phyloP scores from a whole-genome alignment of 164 flowering plant genomes.

The Kingdonia uniflora region DNA sequence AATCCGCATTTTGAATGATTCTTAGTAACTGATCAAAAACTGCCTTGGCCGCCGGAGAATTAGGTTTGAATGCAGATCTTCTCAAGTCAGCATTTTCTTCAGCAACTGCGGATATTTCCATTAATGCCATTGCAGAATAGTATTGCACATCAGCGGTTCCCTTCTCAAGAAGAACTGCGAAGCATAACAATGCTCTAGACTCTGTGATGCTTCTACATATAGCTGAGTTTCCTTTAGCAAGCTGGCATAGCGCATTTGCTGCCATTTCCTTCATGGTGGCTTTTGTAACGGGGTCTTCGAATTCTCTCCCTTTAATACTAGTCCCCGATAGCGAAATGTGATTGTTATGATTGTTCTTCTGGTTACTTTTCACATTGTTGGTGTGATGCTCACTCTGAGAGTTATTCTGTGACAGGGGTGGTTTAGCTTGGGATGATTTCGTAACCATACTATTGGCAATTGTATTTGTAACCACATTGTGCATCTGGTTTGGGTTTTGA shows the following conservation, averaged over 20 bases:
- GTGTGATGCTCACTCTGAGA: constrained; percentile 6
- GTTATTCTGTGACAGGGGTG: neutral
- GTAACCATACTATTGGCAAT: constrained; percentile 29
- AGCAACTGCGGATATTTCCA: constrained; percentile 68
- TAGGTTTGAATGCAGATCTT: constrained; percentile 76
- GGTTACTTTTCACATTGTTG: neutral
- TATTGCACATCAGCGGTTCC: constrained; percentile 52
- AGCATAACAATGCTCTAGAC: constrained; percentile 68
- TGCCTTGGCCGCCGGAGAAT: constrained; percentile 73
- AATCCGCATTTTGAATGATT: constrained; percentile 39
- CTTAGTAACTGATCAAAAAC: constrained; percentile 62
- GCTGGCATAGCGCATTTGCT: constrained; percentile 59
- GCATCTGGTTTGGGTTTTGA: constrained; percentile 33
- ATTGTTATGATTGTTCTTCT: constrained; percentile 8
- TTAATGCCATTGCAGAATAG: constrained; percentile 71
- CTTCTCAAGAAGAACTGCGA: constrained; percentile 64
- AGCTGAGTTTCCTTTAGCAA: constrained; percentile 36
- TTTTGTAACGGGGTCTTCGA: constrained; percentile 57
- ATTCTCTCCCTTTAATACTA: constrained; percentile 65
- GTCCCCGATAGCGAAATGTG: constrained; percentile 23
- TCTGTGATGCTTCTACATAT: constrained; percentile 71
- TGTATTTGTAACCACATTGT: constrained; percentile 29
- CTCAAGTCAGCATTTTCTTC: constrained; percentile 52
- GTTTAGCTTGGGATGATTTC: constrained; percentile 8
- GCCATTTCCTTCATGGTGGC: constrained; percentile 81